Evolutionary conservation across 352 stramenopile genomes (phyloP), one percentile per base, ranked within the genome.

Genomic region (Phytophthora rubi): DNA sequence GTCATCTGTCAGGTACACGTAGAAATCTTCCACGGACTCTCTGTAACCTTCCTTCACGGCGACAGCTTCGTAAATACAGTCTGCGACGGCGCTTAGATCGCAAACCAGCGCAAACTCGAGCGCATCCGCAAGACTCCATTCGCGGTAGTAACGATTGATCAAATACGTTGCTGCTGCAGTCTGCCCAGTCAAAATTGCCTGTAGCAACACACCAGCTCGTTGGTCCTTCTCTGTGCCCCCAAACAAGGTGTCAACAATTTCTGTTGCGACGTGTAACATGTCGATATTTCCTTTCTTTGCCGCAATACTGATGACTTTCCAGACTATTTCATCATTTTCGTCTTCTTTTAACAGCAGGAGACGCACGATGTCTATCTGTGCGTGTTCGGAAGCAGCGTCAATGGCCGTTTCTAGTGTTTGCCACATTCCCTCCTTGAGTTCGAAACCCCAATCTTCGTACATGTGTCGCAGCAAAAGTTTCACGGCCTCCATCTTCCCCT

Each of bases 141-240:
- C 35, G 33, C 53, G 53, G 35, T 60, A 60, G 6, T 51, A 60
- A 23, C 53, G 53, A 21, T 37, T 13, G n/a, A 60, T 15, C 18
- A 60, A 21, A 37, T 49, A 60, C 6, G 16, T 60, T 7, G 53
- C 53, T 37, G 53, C 53, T 51, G 32, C 35, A 60, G 33, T 23
- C 2, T 59, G 33, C 9, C 33, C n/a, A 18, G 32, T 9, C n/a
- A 9, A 33, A 49, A 60, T 60, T 13, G 53, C 35, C 12, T 13
- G 26, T 23, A 51, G 39, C 1, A 51, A 15, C 10, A 13, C 35
- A 12, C 21, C 12, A 49, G 33, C 51, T 60, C 4, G 23, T 8
- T 51, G 4, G 0, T 23, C 4, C 10, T 18, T 49, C 3, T 18
- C 30, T 28, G 48, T 35, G 3, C 16, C 33, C 6, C 0, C 21